Conservation (phyloP, 768 basidiomycete genomes). For the Tylopilus felleus region DNA sequence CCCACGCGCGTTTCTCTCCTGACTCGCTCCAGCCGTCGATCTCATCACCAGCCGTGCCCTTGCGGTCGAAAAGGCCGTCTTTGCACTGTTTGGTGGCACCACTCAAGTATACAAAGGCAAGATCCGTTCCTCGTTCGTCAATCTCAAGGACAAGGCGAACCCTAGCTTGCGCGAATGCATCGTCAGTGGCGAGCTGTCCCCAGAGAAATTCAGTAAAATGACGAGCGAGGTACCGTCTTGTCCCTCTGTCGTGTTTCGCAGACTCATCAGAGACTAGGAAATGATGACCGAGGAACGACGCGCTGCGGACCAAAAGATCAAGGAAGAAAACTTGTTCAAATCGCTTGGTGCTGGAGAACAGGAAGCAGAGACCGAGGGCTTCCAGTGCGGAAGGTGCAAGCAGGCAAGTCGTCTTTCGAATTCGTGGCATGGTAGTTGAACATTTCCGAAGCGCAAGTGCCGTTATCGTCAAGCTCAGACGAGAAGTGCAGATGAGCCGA, state of each 20-base stretch:
- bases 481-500: constrained; percentile 95
- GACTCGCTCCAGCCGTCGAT: constrained; percentile 52
- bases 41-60: constrained; percentile 63
- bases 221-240: constrained; percentile 56
- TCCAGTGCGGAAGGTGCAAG: constrained; percentile 95
- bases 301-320: constrained; percentile 76
- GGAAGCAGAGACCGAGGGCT: constrained; percentile 94
- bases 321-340: constrained; percentile 84
- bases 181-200: constrained; percentile 73
- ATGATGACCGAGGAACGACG: constrained; percentile 95
- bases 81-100: constrained; percentile 41
- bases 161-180: constrained; percentile 81
- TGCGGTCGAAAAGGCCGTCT: constrained; percentile 68
- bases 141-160: constrained; percentile 95
- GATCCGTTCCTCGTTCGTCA: constrained; percentile 86
- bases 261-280: constrained; percentile 49
- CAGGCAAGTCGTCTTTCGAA: constrained; percentile 47
- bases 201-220: constrained; percentile 75
- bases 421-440: neutral
- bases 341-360: constrained; percentile 86
- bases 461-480: constrained; percentile 96
- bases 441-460: constrained; percentile 61
- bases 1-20: neutral
- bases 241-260: neutral
- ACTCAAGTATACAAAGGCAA: constrained; percentile 64